Percentiles rank a stretch among this genome's conserved stretches.
Conservation (phyloP, 768 basidiomycete genomes). For the Mrakia gelida region DNA sequence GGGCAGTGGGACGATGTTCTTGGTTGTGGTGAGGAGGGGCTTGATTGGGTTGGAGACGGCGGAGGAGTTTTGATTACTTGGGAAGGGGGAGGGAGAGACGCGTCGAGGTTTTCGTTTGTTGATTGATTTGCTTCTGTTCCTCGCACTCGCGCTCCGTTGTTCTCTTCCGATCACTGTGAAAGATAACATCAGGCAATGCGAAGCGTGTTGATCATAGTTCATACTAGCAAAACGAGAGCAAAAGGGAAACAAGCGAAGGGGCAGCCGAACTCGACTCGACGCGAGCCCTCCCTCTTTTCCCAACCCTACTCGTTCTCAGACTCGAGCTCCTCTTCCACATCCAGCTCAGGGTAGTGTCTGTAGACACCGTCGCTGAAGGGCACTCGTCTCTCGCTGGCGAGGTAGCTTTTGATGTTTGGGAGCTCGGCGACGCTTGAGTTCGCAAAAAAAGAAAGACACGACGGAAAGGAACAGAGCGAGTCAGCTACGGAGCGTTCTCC, state of each 20-base stretch:
- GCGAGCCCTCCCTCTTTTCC: background rate
- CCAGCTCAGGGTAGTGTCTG: constrained; percentile 48
- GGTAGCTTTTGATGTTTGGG: constrained; percentile 45
- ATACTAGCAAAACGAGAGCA: too few relatives aligned
- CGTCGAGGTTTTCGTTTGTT: too few relatives aligned
- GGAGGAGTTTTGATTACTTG: background rate
- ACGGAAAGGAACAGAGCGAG: background rate
- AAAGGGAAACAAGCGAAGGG: too few relatives aligned
- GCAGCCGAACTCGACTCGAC: too few relatives aligned
- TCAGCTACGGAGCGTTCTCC: too few relatives aligned
- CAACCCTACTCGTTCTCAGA: background rate
- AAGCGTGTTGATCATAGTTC: too few relatives aligned
- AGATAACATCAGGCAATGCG: too few relatives aligned
- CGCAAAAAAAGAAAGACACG: background rate
- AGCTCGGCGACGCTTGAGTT: constrained; percentile 37
- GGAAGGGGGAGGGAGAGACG: too few relatives aligned
- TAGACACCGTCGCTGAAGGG: constrained; percentile 45
- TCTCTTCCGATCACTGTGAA: too few relatives aligned
- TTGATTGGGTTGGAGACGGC: background rate
- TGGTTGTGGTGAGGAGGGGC: background rate
- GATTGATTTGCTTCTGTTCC: too few relatives aligned
- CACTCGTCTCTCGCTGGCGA: constrained; percentile 43
- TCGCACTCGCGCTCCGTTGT: too few relatives aligned
- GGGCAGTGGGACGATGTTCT: background rate
- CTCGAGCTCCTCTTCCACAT: constrained; percentile 40